These are phyloP conservation scores for Musa beccarii DNA, from an alignment of 176 grass and related monocot species.

Conservation along the genomic window DNA sequence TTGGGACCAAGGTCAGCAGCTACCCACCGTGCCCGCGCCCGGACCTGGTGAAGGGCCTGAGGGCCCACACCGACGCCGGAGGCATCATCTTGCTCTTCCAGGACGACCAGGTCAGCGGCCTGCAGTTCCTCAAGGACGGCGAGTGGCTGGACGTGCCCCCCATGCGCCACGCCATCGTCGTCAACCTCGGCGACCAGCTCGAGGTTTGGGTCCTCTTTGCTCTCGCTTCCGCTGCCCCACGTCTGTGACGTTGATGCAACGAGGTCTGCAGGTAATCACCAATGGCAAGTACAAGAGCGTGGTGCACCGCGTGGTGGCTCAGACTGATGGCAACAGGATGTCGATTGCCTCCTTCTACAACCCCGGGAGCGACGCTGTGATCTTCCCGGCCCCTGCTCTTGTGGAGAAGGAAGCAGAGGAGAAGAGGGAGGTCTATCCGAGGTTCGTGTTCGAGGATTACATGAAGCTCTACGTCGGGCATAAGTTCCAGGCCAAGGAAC, in stretches of 20 bases:
- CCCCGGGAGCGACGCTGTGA: constrained; percentile 52
- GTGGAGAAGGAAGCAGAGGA: constrained; percentile 18
- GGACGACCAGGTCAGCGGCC: constrained; percentile 50
- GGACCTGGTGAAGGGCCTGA: constrained; percentile 67
- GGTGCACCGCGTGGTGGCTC: constrained; percentile 55
- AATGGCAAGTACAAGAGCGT: constrained; percentile 80
- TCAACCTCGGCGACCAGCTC: constrained; percentile 85
- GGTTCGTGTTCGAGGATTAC: constrained; percentile 78
- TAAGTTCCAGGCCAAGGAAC: constrained; percentile 83
- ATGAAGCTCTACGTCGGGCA: constrained; percentile 66
- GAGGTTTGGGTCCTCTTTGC: constrained; percentile 26
- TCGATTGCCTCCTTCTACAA: constrained; percentile 94
- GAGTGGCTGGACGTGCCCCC: constrained; percentile 63
- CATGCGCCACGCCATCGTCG: constrained; percentile 46
- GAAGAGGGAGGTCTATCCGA: constrained; percentile 34
- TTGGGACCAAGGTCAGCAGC: constrained; percentile 78
- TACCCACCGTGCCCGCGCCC: constrained; percentile 80
- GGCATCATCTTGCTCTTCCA: constrained; percentile 91
- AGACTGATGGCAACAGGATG: constrained; percentile 61
- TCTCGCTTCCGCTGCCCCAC: too few species aligned
- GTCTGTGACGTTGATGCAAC: too few species aligned
- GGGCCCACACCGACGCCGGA: constrained; percentile 69
- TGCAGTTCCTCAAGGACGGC: constrained; percentile 68
- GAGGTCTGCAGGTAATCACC: constrained; percentile 51
- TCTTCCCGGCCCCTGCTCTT: constrained; percentile 72